Percentiles rank a stretch among this genome's conserved stretches.
Conservation (phyloP, 768 basidiomycete species). For the Pluteus cervinus region DNA sequence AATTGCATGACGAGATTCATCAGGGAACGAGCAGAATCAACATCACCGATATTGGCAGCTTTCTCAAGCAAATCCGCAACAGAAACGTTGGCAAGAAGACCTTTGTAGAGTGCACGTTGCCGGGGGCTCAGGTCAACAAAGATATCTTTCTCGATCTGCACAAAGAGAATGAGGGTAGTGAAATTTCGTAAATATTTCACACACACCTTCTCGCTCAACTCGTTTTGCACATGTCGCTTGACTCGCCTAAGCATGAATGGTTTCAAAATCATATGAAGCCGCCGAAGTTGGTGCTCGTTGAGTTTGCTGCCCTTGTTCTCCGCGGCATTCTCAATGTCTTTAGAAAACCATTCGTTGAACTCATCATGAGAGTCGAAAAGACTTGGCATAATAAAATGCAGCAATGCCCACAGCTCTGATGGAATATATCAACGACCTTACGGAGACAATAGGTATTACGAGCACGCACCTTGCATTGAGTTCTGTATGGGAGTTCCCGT, state of each 20-base stretch:
- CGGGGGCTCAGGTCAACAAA: conserved; percentile 92
- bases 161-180: conserved; percentile 1
- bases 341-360: conserved; percentile 99
- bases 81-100: conserved; percentile 87
- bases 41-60: conserved; percentile 86
- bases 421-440: conserved; percentile 8
- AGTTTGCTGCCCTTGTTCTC: conserved; percentile 89
- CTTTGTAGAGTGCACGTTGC: conserved; percentile 86
- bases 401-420: conserved; percentile 91
- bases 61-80: conserved; percentile 91
- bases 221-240: conserved; percentile 99
- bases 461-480: conserved; percentile 86
- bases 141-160: conserved; percentile 93
- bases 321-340: conserved; percentile 93
- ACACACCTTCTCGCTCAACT: conserved; percentile 92
- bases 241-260: conserved; percentile 98
- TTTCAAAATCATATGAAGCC: conserved; percentile 97
- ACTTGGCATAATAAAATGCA: conserved; percentile 99
- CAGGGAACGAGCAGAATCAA: conserved; percentile 84
- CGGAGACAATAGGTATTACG: background rate
- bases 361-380: conserved; percentile 99
- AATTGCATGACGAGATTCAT: conserved; percentile 99
- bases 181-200: background rate
- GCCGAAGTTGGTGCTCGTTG: conserved; percentile 91
- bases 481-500: conserved; percentile 99